Evolutionary conservation across 768 basidiomycete genomes (phyloP).

Genomic region (Leccinum rimulosum): DNA sequence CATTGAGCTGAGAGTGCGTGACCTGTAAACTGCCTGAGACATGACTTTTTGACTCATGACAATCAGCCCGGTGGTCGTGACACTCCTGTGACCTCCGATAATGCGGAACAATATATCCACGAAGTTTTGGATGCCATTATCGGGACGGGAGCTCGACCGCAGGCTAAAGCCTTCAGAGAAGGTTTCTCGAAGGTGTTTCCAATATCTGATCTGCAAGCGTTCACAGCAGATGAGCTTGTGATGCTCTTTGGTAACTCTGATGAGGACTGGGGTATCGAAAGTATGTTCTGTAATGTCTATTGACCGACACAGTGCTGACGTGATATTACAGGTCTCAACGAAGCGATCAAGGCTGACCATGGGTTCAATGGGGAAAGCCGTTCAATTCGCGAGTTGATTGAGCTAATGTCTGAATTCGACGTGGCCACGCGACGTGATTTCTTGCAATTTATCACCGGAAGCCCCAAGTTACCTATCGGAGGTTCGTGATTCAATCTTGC

Average conservation of each 20-base stretch:
- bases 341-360: slow-evolving; percentile 95
- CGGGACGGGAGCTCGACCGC: slow-evolving; percentile 70
- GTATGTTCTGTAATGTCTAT: slow-evolving; percentile 45
- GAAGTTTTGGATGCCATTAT: slow-evolving; percentile 87
- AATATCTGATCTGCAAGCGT: slow-evolving; percentile 83
- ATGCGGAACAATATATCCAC: slow-evolving; percentile 87
- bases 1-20: slow-evolving; percentile 79
- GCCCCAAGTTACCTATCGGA: slow-evolving; percentile 93
- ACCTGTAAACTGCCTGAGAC: neutral
- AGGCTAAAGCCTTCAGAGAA: slow-evolving; percentile 89
- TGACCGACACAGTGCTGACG: neutral
- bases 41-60: neutral
- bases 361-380: slow-evolving; percentile 96
- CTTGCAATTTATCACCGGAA: slow-evolving; percentile 96
- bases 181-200: slow-evolving; percentile 98
- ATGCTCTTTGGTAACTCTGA: slow-evolving; percentile 95
- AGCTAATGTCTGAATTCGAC: slow-evolving; percentile 83
- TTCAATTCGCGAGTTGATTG: slow-evolving; percentile 83
- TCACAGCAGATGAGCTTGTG: slow-evolving; percentile 92
- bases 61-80: slow-evolving; percentile 74
- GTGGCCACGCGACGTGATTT: slow-evolving; percentile 73
- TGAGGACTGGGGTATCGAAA: slow-evolving; percentile 95
- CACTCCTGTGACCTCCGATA: slow-evolving; percentile 78
- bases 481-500: slow-evolving; percentile 48
- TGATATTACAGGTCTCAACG: slow-evolving; percentile 64